Base-by-base conservation (phyloP, 192 early-diverging fungal species). In the Dispira simplex region DNA sequence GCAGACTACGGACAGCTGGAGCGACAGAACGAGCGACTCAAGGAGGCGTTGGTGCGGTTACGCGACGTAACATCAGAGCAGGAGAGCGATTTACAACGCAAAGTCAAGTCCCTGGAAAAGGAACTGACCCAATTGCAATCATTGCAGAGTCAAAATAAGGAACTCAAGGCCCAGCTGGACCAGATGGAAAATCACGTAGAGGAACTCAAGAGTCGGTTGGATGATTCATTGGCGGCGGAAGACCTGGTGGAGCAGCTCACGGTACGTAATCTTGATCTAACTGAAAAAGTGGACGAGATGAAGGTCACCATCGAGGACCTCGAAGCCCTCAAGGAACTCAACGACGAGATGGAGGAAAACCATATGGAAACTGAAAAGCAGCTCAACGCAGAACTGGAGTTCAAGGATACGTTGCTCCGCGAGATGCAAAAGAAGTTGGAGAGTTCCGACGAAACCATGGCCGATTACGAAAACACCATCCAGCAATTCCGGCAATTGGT, bases 271-370 rank as follows among this genome's bases (percentile, higher is more conserved):
- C 71, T 95, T 63, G 72, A 76, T 16, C 74, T 93, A 16, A 82
- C 76, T 44, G 85, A 86, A 55, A 66, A 70, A 62, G 74, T 83
- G 32, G 91, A 94, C 59, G 88, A 95, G 59, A 71, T 88, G 79
- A 82, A 83, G 58, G 77, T 71, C 44, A 76, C 71, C 0, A 80
- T 94, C 44, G 92, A 92, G 60, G 93, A 90, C 69, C 75, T 97
- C 44, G 93, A 97, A 72, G 86, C 87, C 8, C 76, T 97, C 46
- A 88, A 89, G 70, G 88, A 89, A 65, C 72, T 95, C 51, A 90
- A 86, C 68, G 91, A 97, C 65, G 92, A 95, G 71, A 73, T 95
- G 66, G 95, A 97, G 69, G 91, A 93, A 67, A 89, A 85, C 65
- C 93, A 94, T 65, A 79, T 92, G 5, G 86, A 93, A 55, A 90